These are phyloP conservation scores for Microbotryum scabiosae DNA, from an alignment of 1,284 basidiomycete genomes.

Conservation along the genomic window DNA sequence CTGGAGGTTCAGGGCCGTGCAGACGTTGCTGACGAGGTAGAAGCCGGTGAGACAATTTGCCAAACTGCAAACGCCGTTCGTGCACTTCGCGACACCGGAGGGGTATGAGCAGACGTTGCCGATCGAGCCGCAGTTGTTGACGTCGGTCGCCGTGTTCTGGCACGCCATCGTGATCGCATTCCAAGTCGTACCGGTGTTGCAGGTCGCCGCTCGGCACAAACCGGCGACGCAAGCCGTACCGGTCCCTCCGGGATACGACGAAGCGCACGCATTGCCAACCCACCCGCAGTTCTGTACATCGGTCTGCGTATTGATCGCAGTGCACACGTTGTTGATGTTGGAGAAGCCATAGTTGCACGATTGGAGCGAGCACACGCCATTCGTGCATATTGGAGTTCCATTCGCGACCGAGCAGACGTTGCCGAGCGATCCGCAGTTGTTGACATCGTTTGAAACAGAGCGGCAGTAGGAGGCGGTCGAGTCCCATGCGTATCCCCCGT, in stretches of 20 bases:
- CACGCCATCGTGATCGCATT: neutral
- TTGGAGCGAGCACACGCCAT: neutral
- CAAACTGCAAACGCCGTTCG: conserved; percentile 3
- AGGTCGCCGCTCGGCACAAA: too few relatives aligned
- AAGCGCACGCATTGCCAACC: conserved; percentile 9
- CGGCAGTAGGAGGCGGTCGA: neutral
- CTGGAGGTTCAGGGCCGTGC: neutral
- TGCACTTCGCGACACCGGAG: conserved; percentile 2
- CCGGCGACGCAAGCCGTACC: neutral
- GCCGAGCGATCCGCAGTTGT: conserved; percentile 4
- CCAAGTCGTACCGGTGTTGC: neutral
- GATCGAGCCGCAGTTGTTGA: conserved; percentile 15
- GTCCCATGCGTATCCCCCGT: conserved; percentile 3
- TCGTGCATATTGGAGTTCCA: neutral
- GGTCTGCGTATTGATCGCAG: neutral
- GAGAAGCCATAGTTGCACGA: conserved; percentile 11
- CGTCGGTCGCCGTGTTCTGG: neutral
- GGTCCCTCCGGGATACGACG: neutral
- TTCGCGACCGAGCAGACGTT: conserved; percentile 5
- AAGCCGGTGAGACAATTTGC: neutral
- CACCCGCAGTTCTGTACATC: conserved; percentile 12
- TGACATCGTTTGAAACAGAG: neutral
- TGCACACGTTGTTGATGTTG: conserved; percentile 1
- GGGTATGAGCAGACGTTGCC: conserved; percentile 7
- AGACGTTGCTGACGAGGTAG: neutral